Evolutionary conservation across 2,329 filamentous ascomycete genomes (phyloP), one percentile per base, ranked within the genome.

Genomic region (Colletotrichum trifolii): DNA sequence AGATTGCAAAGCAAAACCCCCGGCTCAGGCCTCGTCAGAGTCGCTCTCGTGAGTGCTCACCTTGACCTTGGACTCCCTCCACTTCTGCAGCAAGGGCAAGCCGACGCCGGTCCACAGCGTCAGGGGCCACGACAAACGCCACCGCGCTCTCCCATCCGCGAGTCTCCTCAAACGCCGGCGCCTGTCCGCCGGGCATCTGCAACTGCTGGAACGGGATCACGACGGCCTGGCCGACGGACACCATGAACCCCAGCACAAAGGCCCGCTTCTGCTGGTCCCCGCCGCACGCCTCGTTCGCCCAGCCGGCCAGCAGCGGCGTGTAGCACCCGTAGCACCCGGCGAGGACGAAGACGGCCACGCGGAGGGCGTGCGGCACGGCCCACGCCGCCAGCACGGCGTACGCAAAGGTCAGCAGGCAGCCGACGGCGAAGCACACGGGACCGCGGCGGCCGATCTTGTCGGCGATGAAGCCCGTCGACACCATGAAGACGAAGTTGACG

Each of bases 181-280:
- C 77, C 50, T 79, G 69, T 1, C 72, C 73, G 46, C 75, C 77
- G 1, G 77, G 74, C 60, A 78, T 73, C 57, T 78, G 77, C 11
- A 74, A 55, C 64, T 79, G 77, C 67, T 80, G 78, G 57, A 78
- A 79, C 2, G 77, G 77, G 36, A 78, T 78, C 3, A 76, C 72
- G 0, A 78, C 74, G 5, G 77, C 77, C 10, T 72, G 71, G 8
- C 77, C 78, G 7, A 78, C 74, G 1, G 75, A 75, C 0, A 74
- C 73, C 73, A 79, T 79, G 62, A 78, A 75, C 4, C 75, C 77
- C 3, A 81, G 69, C 9, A 79, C 70, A 48, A 81, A 80, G 0
- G 76, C 78, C 8, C 79, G 76, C 63, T 80, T 78, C 69, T 81
- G 79, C 61, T 80, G 76, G 54, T 81, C 79, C 4, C 77, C 77